Evolutionary conservation across 2,329 filamentous ascomycete species (phyloP).

Genomic region (Ceratocystis huliohia): DNA sequence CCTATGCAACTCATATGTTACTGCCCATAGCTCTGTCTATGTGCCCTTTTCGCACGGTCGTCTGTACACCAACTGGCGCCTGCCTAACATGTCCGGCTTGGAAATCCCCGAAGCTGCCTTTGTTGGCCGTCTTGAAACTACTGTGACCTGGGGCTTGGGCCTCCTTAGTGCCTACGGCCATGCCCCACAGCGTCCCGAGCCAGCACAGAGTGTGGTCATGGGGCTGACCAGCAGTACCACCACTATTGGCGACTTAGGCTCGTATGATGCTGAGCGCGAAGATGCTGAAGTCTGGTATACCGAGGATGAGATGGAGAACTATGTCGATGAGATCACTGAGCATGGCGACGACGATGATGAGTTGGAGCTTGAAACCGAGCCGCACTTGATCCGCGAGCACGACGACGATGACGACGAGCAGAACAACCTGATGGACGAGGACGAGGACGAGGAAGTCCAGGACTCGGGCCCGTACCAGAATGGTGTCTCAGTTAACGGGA

Average conservation of each 20-base stretch:
- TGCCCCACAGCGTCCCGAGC: conserved; percentile 17
- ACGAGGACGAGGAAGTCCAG: conserved; percentile 14
- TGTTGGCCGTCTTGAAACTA: conserved; percentile 16
- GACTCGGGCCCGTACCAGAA: conserved; percentile 13
- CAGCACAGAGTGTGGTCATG: conserved; percentile 20
- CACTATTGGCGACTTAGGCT: neutral
- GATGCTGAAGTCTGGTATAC: conserved; percentile 2
- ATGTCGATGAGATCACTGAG: conserved; percentile 8
- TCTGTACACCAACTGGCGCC: conserved; percentile 35
- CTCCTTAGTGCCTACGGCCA: conserved; percentile 17
- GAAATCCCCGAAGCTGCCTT: conserved; percentile 17
- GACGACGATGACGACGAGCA: conserved; percentile 6
- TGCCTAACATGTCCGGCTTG: conserved; percentile 27
- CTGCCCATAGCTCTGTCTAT: conserved; percentile 31
- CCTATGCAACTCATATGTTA: conserved; percentile 38
- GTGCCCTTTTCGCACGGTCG: conserved; percentile 33
- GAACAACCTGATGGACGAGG: conserved; percentile 12
- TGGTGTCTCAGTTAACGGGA: conserved; percentile 14
- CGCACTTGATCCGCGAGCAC: neutral
- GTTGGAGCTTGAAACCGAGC: conserved; percentile 4
- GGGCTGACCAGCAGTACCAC: conserved; percentile 7
- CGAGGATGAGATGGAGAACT: conserved; percentile 10
- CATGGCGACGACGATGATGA: conserved; percentile 4
- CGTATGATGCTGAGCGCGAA: conserved; percentile 4
- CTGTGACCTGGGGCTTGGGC: conserved; percentile 18